Base-by-base conservation (phyloP, 1,284 basidiomycete species). In the Boletus albobrunnescens region DNA sequence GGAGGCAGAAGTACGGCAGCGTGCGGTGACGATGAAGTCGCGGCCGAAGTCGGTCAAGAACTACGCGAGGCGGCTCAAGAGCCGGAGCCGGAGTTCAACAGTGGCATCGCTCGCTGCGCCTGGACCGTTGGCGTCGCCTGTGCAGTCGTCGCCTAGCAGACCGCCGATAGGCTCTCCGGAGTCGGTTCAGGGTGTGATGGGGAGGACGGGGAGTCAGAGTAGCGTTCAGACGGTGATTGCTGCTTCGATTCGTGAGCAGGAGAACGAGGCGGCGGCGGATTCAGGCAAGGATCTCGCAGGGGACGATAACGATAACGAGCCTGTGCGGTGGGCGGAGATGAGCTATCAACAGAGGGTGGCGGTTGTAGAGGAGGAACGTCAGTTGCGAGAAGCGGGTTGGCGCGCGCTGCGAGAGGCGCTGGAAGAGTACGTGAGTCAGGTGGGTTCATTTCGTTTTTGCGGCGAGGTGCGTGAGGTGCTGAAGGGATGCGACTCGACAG, bases 211-310 rank as follows among this genome's bases (percentile, higher is more conserved):
- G 20, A 87, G 84, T 4, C 68, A 68, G 20, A 84, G 79, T 56
- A 89, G 86, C 53, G 74, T 86, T 28, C 75, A 77, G 11, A 90
- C 87, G 0, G 80, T 88, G 4, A 79, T 76, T 16, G 82, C 76
- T 3, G 51, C 44, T 10, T 67, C 62, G 7, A 50, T 70, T 27
- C 67, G 60, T 11, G 71, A 74, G 5, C 59, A 57, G 24, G 66
- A 66, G n/a, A 55, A 47, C 11, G 53, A 49, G 4, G 48, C 36
- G 20, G 23, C 46, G 19, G 52, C 43, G 17, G 47, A 57, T 19
- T n/a, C 9, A 13, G 33, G 23, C 17, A 50, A 51, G 35, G 49
- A 58, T 10, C 3, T 19, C 1, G 17, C 4, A 1, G 44, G 10
- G 16, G 49, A 51, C 8, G 4, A 9, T 6, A n/a, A n/a, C n/a